Base-by-base conservation (phyloP, 345 rosid genomes). In the Kandelia obovata region DNA sequence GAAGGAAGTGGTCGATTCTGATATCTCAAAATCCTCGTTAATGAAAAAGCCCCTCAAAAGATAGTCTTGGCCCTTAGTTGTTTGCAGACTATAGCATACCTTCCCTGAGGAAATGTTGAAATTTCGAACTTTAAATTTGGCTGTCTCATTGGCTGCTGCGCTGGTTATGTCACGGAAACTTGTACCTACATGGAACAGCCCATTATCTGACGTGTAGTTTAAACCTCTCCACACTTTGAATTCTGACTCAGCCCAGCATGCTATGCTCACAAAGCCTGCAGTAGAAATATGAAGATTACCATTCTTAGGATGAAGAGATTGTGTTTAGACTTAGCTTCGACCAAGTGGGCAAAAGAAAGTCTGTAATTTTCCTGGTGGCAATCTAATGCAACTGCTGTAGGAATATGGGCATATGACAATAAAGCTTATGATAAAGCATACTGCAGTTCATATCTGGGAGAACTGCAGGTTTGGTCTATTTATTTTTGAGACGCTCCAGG, bases 251-350 rank as follows among this genome's bases (percentile, higher is more conserved):
- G 84, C 80, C 30, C 93, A 84, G 77, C 90, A 83, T 64, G 81
- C 83, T 74, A 86, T 82, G 82, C 89, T 84, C 74, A 82, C 34
- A 70, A 79, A 79, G 1, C 70, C 93, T 86, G 85, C 84, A 83
- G 17, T 32, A 68, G 53, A 34, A n/a, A 37, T 37, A 9, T 10
- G 15, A 55, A 21, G 28, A 23, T n/a, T 21, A 55, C 27, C 47
- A 39, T n/a, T 53, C 58, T 21, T 53, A 23, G n/a, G 13, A 8
- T 21, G 58, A 53, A 55, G 27, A 8, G 27, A 8, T 55, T 23
- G 21, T 55, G 58, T 13, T 55, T 55, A 7, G 13, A 27, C 27
- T 8, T 53, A 0, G 25, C 11, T 53, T 55, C 26, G 15, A 55
- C 28, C 25, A n/a, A 21, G 21, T 53, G 58, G 25, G 1, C 10